A percentile compares a stretch with the other conserved stretches of the same genome.
Evolutionary conservation across 345 rosid species (phyloP).

Genomic region (Ceriops zippeliana): DNA sequence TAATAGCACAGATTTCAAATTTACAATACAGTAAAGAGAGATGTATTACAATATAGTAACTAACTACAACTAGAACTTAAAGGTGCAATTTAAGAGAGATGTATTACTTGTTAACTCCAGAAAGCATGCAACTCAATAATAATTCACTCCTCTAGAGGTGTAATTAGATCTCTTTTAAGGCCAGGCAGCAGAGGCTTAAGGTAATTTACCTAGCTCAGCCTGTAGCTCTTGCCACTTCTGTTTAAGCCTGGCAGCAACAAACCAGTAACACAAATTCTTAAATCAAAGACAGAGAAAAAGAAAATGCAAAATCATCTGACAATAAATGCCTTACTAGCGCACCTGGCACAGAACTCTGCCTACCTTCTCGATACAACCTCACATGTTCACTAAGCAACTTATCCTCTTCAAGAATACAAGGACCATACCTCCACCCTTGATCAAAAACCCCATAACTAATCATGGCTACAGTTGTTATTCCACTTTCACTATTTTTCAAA

Average conservation of each 20-base stretch:
- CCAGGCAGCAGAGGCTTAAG: not conserved
- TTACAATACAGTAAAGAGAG: too few species aligned
- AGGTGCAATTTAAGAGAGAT: not conserved
- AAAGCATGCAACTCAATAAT: too few species aligned
- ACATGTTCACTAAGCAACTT: conserved; percentile 37
- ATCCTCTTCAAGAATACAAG: too few species aligned
- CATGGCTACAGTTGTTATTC: conserved; percentile 13
- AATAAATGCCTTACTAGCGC: conserved; percentile 39
- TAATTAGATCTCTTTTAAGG: not conserved
- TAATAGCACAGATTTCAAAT: conserved; percentile 21
- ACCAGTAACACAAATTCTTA: too few species aligned
- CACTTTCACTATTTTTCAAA: too few species aligned
- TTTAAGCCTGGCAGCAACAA: too few species aligned
- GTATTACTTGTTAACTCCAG: not conserved
- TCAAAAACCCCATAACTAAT: conserved; percentile 40
- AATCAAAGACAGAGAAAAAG: too few species aligned
- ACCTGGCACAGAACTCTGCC: conserved; percentile 76
- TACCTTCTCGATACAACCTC: conserved; percentile 61
- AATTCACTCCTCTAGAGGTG: not conserved
- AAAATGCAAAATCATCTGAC: too few species aligned
- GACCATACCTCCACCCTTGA: conserved; percentile 25
- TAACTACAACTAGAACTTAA: not conserved
- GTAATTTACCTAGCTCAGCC: not conserved
- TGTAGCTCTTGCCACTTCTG: too few species aligned
- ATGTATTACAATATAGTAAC: too few species aligned